A percentile compares a stretch with the other conserved stretches of the same genome.
phyloP scores from a whole-genome alignment of 768 basidiomycete genomes.

The Kwoniella europaea region DNA sequence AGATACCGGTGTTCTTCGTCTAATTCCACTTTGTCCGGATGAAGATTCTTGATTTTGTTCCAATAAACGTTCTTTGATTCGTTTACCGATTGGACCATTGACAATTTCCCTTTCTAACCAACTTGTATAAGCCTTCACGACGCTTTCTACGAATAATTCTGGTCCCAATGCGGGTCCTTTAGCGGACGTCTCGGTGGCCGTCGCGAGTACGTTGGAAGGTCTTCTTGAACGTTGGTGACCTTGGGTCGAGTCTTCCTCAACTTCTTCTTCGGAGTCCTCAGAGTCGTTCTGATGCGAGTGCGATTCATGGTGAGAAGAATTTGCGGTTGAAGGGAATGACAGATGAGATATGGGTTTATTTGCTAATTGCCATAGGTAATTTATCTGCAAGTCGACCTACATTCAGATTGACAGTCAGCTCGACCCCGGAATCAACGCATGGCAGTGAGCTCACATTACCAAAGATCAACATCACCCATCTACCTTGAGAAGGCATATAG shows the following conservation, averaged over 20 bases:
- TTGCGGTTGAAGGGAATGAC: conserved; percentile 21
- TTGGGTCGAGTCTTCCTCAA: neutral
- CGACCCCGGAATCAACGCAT: neutral
- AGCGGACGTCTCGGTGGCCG: conserved; percentile 34
- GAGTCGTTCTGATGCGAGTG: neutral
- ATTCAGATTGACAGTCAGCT: conserved; percentile 6
- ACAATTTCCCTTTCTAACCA: conserved; percentile 37
- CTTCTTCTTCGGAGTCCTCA: neutral
- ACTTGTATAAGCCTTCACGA: conserved; percentile 29
- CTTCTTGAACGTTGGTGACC: conserved; percentile 2
- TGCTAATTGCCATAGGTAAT: conserved; percentile 52
- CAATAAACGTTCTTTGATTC: conserved; percentile 24
- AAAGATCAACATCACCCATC: conserved; percentile 48
- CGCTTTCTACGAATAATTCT: conserved; percentile 30
- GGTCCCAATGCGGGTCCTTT: conserved; percentile 39
- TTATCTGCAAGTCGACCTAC: conserved; percentile 55
- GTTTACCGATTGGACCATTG: conserved; percentile 35
- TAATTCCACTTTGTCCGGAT: neutral
- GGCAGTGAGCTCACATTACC: conserved; percentile 44
- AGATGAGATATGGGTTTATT: conserved; percentile 39
- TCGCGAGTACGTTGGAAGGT: conserved; percentile 28
- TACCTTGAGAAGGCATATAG: conserved; percentile 38
- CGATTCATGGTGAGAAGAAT: no score
- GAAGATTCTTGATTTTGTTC: conserved; percentile 9
- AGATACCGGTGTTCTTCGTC: conserved; percentile 21